Evolutionary conservation across 768 basidiomycete genomes (phyloP), one percentile per base, ranked within the genome.

Genomic region (Auricularia sp.): DNA sequence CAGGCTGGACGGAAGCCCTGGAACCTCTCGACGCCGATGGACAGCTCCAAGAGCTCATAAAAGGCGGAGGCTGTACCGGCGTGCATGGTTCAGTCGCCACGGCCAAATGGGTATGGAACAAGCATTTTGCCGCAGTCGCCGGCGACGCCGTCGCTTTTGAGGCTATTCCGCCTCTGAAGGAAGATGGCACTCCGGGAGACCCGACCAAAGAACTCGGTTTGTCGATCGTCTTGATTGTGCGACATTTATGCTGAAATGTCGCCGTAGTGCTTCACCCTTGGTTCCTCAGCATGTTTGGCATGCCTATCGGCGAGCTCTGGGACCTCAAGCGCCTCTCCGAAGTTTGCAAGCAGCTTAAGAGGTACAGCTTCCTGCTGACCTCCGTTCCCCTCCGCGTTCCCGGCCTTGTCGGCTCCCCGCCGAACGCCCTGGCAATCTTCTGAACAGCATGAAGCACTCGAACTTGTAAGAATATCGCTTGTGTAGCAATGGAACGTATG

Each of bases 251-350:
- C 29, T 29, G 6, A 34, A 43, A 42, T 12, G 34, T 63, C 36
- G 53, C 36, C 51, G 62, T 54, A 44, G 39, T 61, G 47, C 54
- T 66, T 47, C 54, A 68, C 51, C 61, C 18, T 6, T 61, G 11
- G 34, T 44, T 51, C 11, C 61, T 47, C 61, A 87, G 86, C 5
- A 73, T 87, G 14, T 88, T 85, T 83, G 87, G 87, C 3, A 87
- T 88, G 85, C 87, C 87, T 34, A 84, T 88, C 62, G 87, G 86
- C 43, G 88, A 88, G 74, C 80, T 88, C 68, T 88, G 89, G 71
- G 87, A 89, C 71, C 75, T 88, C 44, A 87, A 89, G 71, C 78
- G 79, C 64, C 76, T 89, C 2, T 80, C 85, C 11, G 73, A 80
- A 65, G 74, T 76, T 7, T 88, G 85, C 69, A 80, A 79, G 3